A percentile compares a stretch with the other conserved stretches of the same genome.
These are phyloP conservation scores for Cicer pinnatifidum DNA, from an alignment of 306 rosid genomes.

Conservation along the genomic window DNA sequence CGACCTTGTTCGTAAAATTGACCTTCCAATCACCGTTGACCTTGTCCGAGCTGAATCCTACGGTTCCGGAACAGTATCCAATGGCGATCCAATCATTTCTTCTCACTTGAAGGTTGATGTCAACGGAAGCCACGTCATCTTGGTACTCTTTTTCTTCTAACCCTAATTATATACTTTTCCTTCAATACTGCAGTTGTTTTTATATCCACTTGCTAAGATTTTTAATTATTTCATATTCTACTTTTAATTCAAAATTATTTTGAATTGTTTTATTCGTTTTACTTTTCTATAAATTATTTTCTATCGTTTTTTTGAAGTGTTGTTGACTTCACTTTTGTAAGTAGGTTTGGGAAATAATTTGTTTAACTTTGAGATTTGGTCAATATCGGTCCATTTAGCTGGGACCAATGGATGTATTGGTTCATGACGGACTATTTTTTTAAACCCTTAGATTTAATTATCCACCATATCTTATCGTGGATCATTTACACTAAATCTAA, in stretches of 20 bases:
- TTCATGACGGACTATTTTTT: no score
- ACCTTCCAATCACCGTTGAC: constrained; percentile 68
- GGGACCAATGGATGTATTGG: no score
- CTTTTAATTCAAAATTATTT: background rate
- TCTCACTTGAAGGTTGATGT: constrained; percentile 69
- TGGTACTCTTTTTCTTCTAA: constrained; percentile 48
- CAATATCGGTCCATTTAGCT: no score
- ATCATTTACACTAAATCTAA: no score
- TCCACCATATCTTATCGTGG: no score
- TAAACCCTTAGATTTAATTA: no score
- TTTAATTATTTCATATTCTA: no score
- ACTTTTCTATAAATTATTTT: no score
- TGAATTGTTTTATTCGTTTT: background rate
- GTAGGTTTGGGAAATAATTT: background rate
- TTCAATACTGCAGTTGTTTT: background rate
- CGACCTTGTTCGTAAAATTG: constrained; percentile 72
- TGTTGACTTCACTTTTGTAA: background rate
- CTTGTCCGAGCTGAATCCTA: constrained; percentile 76
- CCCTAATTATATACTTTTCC: background rate
- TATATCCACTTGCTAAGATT: no score
- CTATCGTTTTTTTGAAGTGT: background rate
- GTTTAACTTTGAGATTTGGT: background rate
- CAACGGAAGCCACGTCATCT: constrained; percentile 64
- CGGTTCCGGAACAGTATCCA: constrained; percentile 69
- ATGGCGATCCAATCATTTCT: constrained; percentile 65